These are phyloP conservation scores for Phytopythium aichiense DNA, from an alignment of 352 stramenopile genomes.

Conservation along the genomic window DNA sequence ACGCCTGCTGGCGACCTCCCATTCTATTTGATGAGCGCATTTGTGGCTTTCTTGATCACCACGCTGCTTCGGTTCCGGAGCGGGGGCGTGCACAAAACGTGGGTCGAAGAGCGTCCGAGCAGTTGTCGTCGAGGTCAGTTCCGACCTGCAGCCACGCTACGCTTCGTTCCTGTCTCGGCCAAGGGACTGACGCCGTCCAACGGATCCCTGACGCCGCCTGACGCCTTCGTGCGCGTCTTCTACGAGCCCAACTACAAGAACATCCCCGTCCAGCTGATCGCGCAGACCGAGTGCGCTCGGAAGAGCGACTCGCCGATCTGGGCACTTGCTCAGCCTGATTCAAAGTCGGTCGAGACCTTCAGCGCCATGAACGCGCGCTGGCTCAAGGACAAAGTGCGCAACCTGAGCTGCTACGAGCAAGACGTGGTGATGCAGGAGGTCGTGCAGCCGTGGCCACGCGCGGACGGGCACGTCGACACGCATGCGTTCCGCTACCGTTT, in stretches of 20 bases:
- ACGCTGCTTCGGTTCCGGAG: slow-evolving; percentile 14
- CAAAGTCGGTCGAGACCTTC: slow-evolving; percentile 13
- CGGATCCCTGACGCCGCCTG: slow-evolving; percentile 1
- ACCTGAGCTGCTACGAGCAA: slow-evolving; percentile 19
- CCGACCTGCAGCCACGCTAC: slow-evolving; percentile 27
- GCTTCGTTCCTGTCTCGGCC: slow-evolving; percentile 19
- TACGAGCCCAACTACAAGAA: slow-evolving; percentile 41
- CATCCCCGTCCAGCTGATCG: slow-evolving; percentile 25
- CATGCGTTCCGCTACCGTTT: slow-evolving; percentile 32
- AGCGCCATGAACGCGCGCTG: slow-evolving; percentile 19
- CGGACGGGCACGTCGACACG: slow-evolving; percentile 15
- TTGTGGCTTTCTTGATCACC: slow-evolving; percentile 11
- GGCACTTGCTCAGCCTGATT: slow-evolving; percentile 11
- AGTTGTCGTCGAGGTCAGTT: slow-evolving; percentile 18
- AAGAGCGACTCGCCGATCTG: slow-evolving; percentile 16
- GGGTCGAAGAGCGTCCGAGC: slow-evolving; percentile 17
- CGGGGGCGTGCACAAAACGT: slow-evolving; percentile 22
- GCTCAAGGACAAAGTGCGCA: slow-evolving; percentile 15
- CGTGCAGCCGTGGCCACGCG: slow-evolving; percentile 23
- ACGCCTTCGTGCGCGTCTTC: slow-evolving; percentile 26
- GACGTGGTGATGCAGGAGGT: slow-evolving; percentile 24
- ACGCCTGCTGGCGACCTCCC: slow-evolving; percentile 16
- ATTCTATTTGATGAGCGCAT: neutral
- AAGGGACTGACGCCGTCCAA: slow-evolving; percentile 2
- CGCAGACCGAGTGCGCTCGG: slow-evolving; percentile 22